Base-by-base conservation (phyloP, 2,329 filamentous ascomycete species). In the Parastagonospora nodorum region DNA sequence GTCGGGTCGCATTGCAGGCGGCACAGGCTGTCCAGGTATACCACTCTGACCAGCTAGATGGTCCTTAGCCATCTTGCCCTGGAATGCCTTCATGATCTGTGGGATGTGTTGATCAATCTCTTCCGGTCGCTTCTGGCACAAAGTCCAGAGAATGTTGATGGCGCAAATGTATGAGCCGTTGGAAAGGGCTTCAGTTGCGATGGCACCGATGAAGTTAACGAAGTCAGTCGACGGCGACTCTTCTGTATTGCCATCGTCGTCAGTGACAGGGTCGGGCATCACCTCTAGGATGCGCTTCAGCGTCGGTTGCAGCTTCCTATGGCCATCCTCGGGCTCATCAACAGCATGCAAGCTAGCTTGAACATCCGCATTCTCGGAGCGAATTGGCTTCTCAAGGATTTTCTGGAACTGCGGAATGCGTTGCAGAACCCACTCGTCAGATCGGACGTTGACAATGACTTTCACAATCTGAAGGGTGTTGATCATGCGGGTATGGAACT, bases 381-480 rank as follows among this genome's bases (percentile, higher is more conserved):
- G 90, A 46, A 99, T 77, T 10, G 89, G 86, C 76, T 96, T 97
- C 57, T 97, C 92, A 11, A 97, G 76, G 10, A 97, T 84, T 69
- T 91, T 96, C 71, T 97, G 91, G 27, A 97, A 81, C 27, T 86
- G 80, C 0, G 87, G 75, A 63, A 96, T 83, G 58, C 91, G 90
- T 64, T 86, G 85, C 45, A 92, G 77, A 32, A 97, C 87, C 94
- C 94, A 99, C 2, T 96, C 90, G 65, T 96, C 88, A 0, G 89
- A 80, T 73, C 96, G 95, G 56, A 88, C 87, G 63, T 94, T 91
- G 51, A 97, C 80, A 41, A 99, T 86, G 51, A 97, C 89, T 41
- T 93, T 89, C 53, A 99, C 81, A 35, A 97, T 89, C 71, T 97
- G 92, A 11, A 99, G 81, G 1, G 92, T 92, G 71, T 99, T 99